Base-by-base conservation (phyloP, 305 asterid species). In the Fraxinus platypoda region DNA sequence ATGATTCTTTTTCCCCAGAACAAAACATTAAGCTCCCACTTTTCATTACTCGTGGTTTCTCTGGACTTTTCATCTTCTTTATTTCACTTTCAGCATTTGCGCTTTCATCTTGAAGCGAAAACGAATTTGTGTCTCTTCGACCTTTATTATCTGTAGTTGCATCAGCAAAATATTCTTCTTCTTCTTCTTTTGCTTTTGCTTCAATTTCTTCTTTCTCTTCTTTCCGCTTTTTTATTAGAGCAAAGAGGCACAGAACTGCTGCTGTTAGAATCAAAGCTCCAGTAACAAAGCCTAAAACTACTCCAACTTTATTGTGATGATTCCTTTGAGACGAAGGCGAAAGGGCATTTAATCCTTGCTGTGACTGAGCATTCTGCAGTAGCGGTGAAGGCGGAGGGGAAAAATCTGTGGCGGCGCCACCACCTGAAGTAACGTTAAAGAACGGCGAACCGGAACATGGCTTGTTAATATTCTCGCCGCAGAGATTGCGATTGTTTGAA, bases 391-490 rank as follows among this genome's bases (percentile, higher is more conserved):
- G 79, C 46, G 94, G 86, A 9, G 92, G 80, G 0, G 91, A 43
- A 43, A 15, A 43, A 43, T 43, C 81, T 19, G 83, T 31, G 25
- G 59, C 75, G 79, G 3, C 76, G 81, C 43, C 82, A 37, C 25
- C 66, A 81, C 13, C 85, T 78, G 92, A n/a, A 9, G 97, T 81
- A 0, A 92, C 64, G 80, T 90, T 88, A 73, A 94, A 94, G 88
- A 96, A 96, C 1, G 95, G 97, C 33, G 91, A 85, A 23, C 80
- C 76, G 74, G 83, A 86, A 86, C 99, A 94, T 5, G 95, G 97
- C 68, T 80, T 90, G 91, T 93, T 88, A 0, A 96, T 86, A 64
- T 92, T 83, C 76, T 94, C 94, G 3, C 99, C 99, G 78, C 99
- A 96, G 49, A 96, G 91, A 46, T 84, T 80, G 3, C 97, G 97